Evolutionary conservation across 345 rosid species (phyloP).

Genomic region (Linum usitatissimum): DNA sequence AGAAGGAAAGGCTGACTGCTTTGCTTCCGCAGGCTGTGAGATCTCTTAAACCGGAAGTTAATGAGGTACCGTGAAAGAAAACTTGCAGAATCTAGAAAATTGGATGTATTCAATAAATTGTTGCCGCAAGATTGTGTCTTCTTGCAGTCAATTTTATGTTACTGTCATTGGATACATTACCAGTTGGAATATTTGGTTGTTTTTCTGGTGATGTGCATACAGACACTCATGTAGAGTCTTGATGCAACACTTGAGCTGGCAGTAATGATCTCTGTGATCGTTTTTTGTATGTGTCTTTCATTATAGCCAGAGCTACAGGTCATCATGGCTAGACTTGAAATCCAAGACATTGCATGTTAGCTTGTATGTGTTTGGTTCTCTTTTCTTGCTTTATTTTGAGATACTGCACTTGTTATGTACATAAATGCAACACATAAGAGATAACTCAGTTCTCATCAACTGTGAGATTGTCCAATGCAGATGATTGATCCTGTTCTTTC

Average conservation of each 20-base stretch:
- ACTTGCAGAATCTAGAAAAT: not conserved
- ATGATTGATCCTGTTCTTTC: constrained; percentile 36
- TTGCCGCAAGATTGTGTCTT: no score
- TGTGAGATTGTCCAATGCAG: constrained; percentile 20
- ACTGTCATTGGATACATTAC: not conserved
- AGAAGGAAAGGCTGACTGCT: constrained; percentile 32
- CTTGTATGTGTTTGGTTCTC: no score
- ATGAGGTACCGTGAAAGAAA: constrained; percentile 30
- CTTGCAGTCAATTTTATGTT: not conserved
- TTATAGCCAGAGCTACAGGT: not conserved
- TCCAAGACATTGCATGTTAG: not conserved
- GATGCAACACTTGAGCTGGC: not conserved
- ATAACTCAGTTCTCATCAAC: not conserved
- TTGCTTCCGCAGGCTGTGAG: constrained; percentile 36
- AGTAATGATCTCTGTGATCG: not conserved
- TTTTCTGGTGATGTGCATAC: not conserved
- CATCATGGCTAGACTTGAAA: not conserved
- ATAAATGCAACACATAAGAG: not conserved
- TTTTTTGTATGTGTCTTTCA: not conserved
- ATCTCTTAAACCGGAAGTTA: constrained; percentile 35
- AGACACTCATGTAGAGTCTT: not conserved
- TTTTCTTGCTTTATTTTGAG: no score
- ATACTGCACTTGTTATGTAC: no score
- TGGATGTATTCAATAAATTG: not conserved
- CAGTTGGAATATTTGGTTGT: not conserved